Conservation (phyloP, 1,284 basidiomycete species). For the Gomphus sp. region DNA sequence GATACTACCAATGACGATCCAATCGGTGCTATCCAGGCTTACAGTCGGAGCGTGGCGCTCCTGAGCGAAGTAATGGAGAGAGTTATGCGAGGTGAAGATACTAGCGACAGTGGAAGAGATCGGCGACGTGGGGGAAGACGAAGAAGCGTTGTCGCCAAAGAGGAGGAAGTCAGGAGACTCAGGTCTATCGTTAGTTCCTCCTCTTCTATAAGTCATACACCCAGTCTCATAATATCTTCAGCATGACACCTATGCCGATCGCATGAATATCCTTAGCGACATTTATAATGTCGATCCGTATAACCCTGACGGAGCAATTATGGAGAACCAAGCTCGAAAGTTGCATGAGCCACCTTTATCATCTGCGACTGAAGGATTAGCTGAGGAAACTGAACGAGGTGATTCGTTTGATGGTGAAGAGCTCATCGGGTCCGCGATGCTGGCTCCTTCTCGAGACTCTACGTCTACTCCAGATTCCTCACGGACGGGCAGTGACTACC, state of each 20-base stretch:
- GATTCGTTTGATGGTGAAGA: conserved; percentile 29
- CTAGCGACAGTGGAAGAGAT: conserved; percentile 38
- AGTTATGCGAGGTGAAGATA: conserved; percentile 73
- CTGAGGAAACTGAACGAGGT: conserved; percentile 15
- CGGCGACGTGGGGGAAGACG: conserved; percentile 50
- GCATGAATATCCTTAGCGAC: conserved; percentile 79
- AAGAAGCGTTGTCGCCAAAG: conserved; percentile 73
- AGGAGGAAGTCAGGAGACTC: conserved; percentile 72
- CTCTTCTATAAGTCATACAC: conserved; percentile 10
- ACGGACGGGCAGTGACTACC: conserved; percentile 15
- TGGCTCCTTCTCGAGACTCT: conserved; percentile 31
- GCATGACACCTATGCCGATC: conserved; percentile 84
- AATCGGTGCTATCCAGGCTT: conserved; percentile 69
- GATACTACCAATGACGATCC: conserved; percentile 78
- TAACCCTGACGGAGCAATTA: conserved; percentile 23
- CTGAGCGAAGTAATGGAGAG: conserved; percentile 82
- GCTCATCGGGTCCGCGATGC: conserved; percentile 37
- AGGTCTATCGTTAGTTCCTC: conserved; percentile 65
- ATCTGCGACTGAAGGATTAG: conserved; percentile 14
- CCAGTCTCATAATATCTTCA: conserved; percentile 22
- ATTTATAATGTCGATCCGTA: conserved; percentile 70
- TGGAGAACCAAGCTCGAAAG: conserved; percentile 24
- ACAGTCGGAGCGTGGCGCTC: conserved; percentile 72
- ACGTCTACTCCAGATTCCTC: conserved; percentile 24
- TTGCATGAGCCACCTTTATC: conserved; percentile 17